These are phyloP conservation scores for Pythium aquatile DNA, from an alignment of 352 stramenopile genomes.

Conservation along the genomic window DNA sequence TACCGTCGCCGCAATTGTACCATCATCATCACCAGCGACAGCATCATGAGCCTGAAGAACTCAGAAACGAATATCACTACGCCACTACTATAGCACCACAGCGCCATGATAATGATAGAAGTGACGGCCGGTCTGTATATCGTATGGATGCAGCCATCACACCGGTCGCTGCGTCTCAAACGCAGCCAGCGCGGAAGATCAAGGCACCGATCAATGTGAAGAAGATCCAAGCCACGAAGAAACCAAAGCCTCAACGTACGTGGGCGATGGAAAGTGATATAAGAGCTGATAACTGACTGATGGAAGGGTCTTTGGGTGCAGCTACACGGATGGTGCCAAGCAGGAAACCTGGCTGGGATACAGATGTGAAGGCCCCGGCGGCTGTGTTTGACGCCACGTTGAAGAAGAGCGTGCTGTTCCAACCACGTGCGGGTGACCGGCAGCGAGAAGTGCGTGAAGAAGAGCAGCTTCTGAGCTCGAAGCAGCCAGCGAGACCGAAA, in stretches of 20 bases:
- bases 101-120: not conserved
- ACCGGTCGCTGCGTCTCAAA: not conserved
- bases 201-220: not conserved
- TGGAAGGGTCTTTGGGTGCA: not conserved
- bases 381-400: slow-evolving; percentile 51
- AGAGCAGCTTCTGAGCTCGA: slow-evolving; percentile 4
- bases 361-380: slow-evolving; percentile 28
- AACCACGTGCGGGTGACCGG: slow-evolving; percentile 40
- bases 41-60: not conserved
- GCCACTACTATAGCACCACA: not conserved
- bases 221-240: not conserved
- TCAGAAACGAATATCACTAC: not conserved
- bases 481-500: not conserved
- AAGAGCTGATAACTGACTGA: not conserved
- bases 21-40: slow-evolving; percentile 26
- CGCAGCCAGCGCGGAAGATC: not conserved
- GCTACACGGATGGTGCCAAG: not conserved
- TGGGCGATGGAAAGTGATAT: not conserved
- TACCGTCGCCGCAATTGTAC: slow-evolving; percentile 42
- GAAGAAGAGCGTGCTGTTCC: slow-evolving; percentile 55
- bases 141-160: not conserved
- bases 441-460: slow-evolving; percentile 28
- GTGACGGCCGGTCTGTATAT: not conserved
- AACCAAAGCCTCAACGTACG: slow-evolving; percentile 1
- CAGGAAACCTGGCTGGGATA: slow-evolving; percentile 47